Percentiles rank a stretch among this genome's conserved stretches.
These are phyloP conservation scores for Penicillium chermesinum DNA, from an alignment of 495 filamentous ascomycete genomes.

Conservation along the genomic window DNA sequence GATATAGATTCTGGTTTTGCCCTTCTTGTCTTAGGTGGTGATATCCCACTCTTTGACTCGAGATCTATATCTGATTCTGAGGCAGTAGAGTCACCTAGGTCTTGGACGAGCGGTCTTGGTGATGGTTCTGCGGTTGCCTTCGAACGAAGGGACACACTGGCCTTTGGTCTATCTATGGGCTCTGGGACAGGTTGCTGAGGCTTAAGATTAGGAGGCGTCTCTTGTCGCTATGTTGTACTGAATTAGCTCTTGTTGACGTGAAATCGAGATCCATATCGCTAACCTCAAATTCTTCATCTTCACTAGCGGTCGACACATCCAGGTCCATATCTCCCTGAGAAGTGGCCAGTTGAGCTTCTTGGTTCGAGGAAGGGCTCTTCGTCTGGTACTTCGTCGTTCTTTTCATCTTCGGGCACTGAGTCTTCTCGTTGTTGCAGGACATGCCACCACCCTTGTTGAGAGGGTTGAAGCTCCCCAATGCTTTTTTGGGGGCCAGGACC, in stretches of 20 bases:
- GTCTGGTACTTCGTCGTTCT: background rate
- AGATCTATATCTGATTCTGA: conserved; percentile 17
- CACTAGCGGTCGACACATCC: background rate
- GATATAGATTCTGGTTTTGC: background rate
- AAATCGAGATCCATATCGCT: background rate
- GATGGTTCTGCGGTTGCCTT: conserved; percentile 2
- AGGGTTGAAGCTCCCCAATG: conserved; percentile 11
- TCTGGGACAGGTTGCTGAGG: background rate
- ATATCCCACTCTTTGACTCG: background rate
- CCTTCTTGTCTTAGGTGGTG: background rate
- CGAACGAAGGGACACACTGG: background rate
- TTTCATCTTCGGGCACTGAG: conserved; percentile 2
- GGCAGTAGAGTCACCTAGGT: conserved; percentile 12
- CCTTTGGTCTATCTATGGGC: background rate
- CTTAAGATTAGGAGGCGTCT: background rate
- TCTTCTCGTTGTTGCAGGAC: conserved; percentile 14
- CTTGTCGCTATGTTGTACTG: conserved; percentile 24
- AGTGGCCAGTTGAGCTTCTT: background rate
- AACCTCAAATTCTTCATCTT: background rate
- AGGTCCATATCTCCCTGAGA: background rate
- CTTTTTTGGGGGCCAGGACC: background rate
- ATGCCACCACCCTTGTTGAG: conserved; percentile 39
- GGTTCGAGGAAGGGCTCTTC: background rate
- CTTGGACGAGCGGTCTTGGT: conserved; percentile 2
- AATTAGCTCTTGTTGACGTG: conserved; percentile 4